Percentiles rank a stretch among this genome's conserved stretches.
Evolutionary conservation across 2,329 filamentous ascomycete genomes (phyloP).

Genomic region (Thermomyces lanuginosus): DNA sequence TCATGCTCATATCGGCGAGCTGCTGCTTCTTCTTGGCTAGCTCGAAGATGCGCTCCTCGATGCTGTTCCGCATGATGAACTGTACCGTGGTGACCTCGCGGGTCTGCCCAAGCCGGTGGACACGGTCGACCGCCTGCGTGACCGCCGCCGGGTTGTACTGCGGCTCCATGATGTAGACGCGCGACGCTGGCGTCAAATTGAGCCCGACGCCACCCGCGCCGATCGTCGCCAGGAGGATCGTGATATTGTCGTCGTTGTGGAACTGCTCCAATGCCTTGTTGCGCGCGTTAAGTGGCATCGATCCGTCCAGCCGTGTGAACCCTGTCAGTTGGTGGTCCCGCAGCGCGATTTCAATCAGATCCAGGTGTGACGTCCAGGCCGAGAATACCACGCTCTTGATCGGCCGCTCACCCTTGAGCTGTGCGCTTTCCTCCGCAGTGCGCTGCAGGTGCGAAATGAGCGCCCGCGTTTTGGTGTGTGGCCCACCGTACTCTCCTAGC

Average conservation of each 20-base stretch:
- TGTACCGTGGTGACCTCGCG: constrained; percentile 73
- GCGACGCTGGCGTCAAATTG: constrained; percentile 72
- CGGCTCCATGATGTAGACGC: constrained; percentile 93
- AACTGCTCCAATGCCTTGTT: constrained; percentile 62
- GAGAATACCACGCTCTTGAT: constrained; percentile 93
- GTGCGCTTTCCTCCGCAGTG: constrained; percentile 40
- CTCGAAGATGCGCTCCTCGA: constrained; percentile 84
- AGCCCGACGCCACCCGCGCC: constrained; percentile 81
- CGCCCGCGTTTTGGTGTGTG: constrained; percentile 80
- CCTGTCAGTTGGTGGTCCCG: constrained; percentile 36
- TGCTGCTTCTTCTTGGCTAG: constrained; percentile 87
- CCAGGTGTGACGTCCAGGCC: constrained; percentile 87
- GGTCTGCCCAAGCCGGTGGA: constrained; percentile 80
- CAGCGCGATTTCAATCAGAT: constrained; percentile 75
- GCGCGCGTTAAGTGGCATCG: constrained; percentile 62
- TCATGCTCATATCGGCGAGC: constrained; percentile 74
- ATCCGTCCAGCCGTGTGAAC: constrained; percentile 74
- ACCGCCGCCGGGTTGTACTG: constrained; percentile 95
- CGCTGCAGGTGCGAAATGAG: constrained; percentile 58
- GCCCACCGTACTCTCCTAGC: constrained; percentile 57
- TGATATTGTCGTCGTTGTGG: constrained; percentile 51
- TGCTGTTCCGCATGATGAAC: constrained; percentile 78
- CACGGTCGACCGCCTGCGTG: constrained; percentile 83
- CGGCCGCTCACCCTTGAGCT: constrained; percentile 38
- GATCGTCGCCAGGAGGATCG: constrained; percentile 80